Evolutionary conservation across 1,139 yeast species (phyloP), one percentile per base, ranked within the genome.

Genomic region (Eremothecium gossypii): DNA sequence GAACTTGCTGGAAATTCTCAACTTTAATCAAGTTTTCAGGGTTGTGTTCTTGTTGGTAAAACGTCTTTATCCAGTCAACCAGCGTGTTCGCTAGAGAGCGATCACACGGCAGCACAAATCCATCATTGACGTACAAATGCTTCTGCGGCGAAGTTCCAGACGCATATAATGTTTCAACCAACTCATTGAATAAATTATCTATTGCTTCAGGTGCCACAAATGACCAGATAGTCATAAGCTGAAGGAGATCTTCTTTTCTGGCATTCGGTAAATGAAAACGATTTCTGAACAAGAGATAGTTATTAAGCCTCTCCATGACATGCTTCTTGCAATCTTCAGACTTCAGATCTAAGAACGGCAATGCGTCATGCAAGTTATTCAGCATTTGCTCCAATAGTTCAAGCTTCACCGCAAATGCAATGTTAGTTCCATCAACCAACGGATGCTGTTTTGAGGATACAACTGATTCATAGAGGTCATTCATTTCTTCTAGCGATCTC

Each of bases 161-260:
- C 41, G 58, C 42, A 36, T 55, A 52, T 3, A 55, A 41, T 3
- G 61, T 51, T 40, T 59, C 64, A 6, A 58, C 54, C 35, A 58
- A 48, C 35, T 60, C 58, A 38, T 60, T 58, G 46, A 58, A 57
- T 8, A 58, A 45, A 4, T 49, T 41, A 34, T 51, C 54, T n/a
- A 58, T 40, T 8, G 49, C 45, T 7, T 38, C 32, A 2, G 57
- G 56, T 10, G 51, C 43, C 6, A 47, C 45, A 12, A 27, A 41
- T 6, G 46, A 32, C 60, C 61, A 58, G 29, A 60, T 50, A 6
- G 45, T 35, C 10, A 60, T 37, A 12, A 59, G 44, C 27, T 49
- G 50, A n/a, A 39, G 34, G 29, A 60, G 33, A 28, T 54, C 55
- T 13, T 39, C 30, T 8, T 46, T 41, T 1, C 45, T 30, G 27